Evolutionary conservation across 495 filamentous ascomycete genomes (phyloP), one percentile per base, ranked within the genome.

Genomic region (Neurospora sp.): DNA sequence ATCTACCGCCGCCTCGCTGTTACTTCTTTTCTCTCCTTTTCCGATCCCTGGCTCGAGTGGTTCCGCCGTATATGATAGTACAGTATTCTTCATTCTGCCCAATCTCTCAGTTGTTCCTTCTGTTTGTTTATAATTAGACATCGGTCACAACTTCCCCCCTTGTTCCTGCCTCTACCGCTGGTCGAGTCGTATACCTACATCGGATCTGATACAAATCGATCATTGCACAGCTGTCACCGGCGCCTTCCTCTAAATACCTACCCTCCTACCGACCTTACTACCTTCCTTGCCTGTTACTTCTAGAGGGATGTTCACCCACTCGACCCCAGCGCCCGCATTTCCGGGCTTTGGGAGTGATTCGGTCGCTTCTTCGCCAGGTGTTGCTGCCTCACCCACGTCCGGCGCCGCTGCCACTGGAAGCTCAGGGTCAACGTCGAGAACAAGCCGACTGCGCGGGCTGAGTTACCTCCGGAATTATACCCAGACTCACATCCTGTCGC

Each of bases 401-500:
- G 54, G 11, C 54, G 54, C 48, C 48, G 48, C 54, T 35, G 54
- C 54, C 12, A 62, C 54, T 62, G 54, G 54, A 35, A 35, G 48
- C 23, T 59, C 48, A 2, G 23, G 48, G 40, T 84, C 86, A 54
- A 80, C 83, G 12, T 76, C 83, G 39, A 86, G 91, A 75, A 83
- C 87, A 31, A 88, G 89, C 73, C 85, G 92, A 42, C 85, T 94
- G 75, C 87, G 92, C 38, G 90, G 91, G 40, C 84, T 96, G 72
- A 92, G 87, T 75, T 92, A 93, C 82, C 85, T 96, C 71, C 88
- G 91, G 73, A 90, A 85, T 81, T 91, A 92, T 82, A 91, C 90
- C 4, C 89, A 90, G 76, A 89, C 84, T 76, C 88, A 90, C 83
- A 83, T 90, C 69, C 83, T 89, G 75, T 84, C 87, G 39, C 84